These are phyloP conservation scores for Aquilaria malaccensis DNA, from an alignment of 345 rosid species.

Conservation along the genomic window DNA sequence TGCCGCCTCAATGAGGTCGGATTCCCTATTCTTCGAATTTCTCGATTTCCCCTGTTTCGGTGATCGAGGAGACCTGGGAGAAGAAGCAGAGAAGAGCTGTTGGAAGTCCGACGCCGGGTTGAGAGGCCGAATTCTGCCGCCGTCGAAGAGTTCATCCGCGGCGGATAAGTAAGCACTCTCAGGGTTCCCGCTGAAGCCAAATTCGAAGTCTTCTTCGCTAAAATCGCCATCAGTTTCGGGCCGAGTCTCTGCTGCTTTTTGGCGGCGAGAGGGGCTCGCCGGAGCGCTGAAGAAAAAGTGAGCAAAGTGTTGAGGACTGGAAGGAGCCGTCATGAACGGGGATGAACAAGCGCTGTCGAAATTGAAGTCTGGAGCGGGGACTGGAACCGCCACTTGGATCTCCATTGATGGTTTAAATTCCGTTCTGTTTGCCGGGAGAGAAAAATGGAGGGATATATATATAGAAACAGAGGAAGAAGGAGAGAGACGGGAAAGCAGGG, in stretches of 20 bases:
- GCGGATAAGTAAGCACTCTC: slow-evolving; percentile 66
- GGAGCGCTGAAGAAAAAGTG: slow-evolving; percentile 58
- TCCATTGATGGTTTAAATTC: slow-evolving; percentile 22
- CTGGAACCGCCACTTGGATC: slow-evolving; percentile 39
- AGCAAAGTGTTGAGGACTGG: slow-evolving; percentile 79
- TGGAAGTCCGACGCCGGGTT: slow-evolving; percentile 34
- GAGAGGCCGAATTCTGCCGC: slow-evolving; percentile 78
- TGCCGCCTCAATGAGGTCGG: slow-evolving; percentile 29
- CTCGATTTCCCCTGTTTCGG: slow-evolving; percentile 24
- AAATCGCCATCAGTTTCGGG: slow-evolving; percentile 4
- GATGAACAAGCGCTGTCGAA: slow-evolving; percentile 81
- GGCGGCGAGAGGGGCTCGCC: slow-evolving; percentile 46
- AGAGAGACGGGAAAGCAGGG: not conserved
- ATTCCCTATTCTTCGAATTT: slow-evolving; percentile 20
- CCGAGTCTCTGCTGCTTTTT: too few species aligned
- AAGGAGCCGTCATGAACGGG: slow-evolving; percentile 95
- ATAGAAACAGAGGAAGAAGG: not conserved
- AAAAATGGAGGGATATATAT: slow-evolving; percentile 3
- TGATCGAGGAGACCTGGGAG: slow-evolving; percentile 13
- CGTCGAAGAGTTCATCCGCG: slow-evolving; percentile 71
- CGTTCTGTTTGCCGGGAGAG: not conserved
- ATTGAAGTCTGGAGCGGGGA: slow-evolving; percentile 43
- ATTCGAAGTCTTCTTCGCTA: slow-evolving; percentile 51
- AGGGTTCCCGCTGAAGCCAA: slow-evolving; percentile 67
- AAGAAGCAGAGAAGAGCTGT: slow-evolving; percentile 18